These are phyloP conservation scores for Geotrichum candidum DNA, from an alignment of 1,139 yeast genomes.

Conservation along the genomic window DNA sequence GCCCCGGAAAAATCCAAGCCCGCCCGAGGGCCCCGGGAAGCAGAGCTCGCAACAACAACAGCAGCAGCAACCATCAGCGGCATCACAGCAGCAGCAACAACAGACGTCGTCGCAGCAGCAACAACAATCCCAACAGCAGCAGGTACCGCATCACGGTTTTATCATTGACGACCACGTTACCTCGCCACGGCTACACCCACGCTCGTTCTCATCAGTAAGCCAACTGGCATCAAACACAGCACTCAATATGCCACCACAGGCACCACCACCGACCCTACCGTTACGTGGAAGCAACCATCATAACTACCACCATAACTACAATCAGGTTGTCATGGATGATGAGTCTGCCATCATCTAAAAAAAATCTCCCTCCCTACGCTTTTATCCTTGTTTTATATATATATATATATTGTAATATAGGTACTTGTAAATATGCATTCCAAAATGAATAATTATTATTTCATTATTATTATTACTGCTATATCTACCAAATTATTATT, in stretches of 20 bases:
- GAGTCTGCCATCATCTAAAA: neutral
- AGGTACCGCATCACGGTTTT: neutral
- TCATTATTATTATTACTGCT: neutral
- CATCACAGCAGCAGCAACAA: neutral
- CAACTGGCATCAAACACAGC: slow-evolving; percentile 20
- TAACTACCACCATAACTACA: neutral
- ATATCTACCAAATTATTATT: neutral
- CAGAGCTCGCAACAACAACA: neutral
- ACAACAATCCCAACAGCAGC: neutral
- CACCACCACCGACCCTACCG: neutral
- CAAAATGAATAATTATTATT: neutral
- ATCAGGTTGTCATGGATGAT: neutral
- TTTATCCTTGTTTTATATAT: no score
- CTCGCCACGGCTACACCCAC: slow-evolving; percentile 17
- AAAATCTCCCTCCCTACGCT: no score
- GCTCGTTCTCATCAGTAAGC: slow-evolving; percentile 16
- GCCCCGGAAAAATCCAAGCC: slow-evolving; percentile 43
- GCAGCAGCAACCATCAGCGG: neutral
- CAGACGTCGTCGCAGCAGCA: neutral
- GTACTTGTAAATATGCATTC: neutral
- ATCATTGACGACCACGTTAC: neutral
- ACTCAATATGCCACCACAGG: neutral
- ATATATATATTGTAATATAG: no score
- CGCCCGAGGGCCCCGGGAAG: neutral
- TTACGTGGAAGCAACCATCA: neutral